Percentiles rank a stretch among this genome's conserved stretches.
phyloP scores from a whole-genome alignment of 306 rosid species.

The Hippophae tibetana region DNA sequence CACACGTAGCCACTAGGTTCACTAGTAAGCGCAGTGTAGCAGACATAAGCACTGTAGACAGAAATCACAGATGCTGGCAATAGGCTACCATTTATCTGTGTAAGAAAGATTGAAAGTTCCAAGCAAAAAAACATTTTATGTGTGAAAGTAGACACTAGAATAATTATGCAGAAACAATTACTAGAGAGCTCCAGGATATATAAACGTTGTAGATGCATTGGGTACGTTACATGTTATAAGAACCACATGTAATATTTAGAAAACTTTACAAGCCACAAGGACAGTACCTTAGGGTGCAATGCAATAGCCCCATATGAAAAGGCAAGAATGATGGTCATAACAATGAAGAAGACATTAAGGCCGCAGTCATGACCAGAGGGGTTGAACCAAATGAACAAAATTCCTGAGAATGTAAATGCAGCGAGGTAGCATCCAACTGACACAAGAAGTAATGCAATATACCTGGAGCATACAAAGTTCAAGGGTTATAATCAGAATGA shows the following conservation, averaged over 20 bases:
- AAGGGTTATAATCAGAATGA: slow-evolving; percentile 10
- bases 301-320: slow-evolving; percentile 60
- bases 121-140: slow-evolving; percentile 11
- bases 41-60: slow-evolving; percentile 73
- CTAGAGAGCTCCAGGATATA: no score
- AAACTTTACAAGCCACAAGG: not conserved
- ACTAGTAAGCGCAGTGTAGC: slow-evolving; percentile 87
- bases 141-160: no score
- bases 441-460: slow-evolving; percentile 73
- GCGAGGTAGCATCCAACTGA: slow-evolving; percentile 75
- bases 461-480: slow-evolving; percentile 36
- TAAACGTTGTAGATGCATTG: no score
- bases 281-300: slow-evolving; percentile 55
- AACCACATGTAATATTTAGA: no score
- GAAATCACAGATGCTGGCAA: slow-evolving; percentile 94
- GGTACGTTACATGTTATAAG: no score
- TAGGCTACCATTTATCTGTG: slow-evolving; percentile 92
- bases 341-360: slow-evolving; percentile 85
- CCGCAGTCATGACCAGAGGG: slow-evolving; percentile 90
- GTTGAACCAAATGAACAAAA: slow-evolving; percentile 89
- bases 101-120: slow-evolving; percentile 7
- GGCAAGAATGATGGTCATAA: slow-evolving; percentile 82
- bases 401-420: slow-evolving; percentile 59
- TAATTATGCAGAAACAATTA: no score
- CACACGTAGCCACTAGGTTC: slow-evolving; percentile 78